Conservation (phyloP, 768 basidiomycete genomes). For the Rhodocollybia butyracea region DNA sequence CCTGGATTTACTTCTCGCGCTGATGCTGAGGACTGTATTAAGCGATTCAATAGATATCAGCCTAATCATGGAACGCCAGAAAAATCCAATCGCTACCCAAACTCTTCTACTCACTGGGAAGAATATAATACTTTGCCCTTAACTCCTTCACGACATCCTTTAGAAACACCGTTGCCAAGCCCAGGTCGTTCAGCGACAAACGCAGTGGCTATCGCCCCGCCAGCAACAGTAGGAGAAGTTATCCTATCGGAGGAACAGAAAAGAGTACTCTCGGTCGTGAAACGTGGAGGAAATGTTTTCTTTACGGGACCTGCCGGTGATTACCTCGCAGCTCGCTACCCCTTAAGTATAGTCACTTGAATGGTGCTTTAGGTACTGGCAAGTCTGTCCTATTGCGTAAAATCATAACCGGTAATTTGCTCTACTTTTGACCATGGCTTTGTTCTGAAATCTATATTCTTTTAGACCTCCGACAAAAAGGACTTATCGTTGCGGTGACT, state of each 20-base stretch:
- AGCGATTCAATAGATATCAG: background rate
- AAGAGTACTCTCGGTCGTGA: conserved; percentile 40
- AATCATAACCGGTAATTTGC: too few relatives aligned
- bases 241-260: conserved; percentile 38
- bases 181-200: background rate
- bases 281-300: conserved; percentile 58
- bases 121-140: background rate
- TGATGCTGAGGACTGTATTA: background rate
- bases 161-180: background rate
- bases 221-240: background rate
- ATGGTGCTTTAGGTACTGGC: conserved; percentile 49
- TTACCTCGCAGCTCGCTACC: background rate
- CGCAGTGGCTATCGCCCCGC: background rate
- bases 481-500: conserved; percentile 48
- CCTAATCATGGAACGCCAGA: background rate
- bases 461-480: conserved; percentile 23
- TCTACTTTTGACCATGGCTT: too few relatives aligned
- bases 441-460: too few relatives aligned
- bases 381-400: conserved; percentile 68
- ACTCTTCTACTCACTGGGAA: conserved; percentile 3
- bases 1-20: background rate
- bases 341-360: background rate
- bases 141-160: background rate
- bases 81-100: background rate
- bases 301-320: conserved; percentile 75